phyloP scores from a whole-genome alignment of 441 rosid species.

The Theobroma grandiflorum region DNA sequence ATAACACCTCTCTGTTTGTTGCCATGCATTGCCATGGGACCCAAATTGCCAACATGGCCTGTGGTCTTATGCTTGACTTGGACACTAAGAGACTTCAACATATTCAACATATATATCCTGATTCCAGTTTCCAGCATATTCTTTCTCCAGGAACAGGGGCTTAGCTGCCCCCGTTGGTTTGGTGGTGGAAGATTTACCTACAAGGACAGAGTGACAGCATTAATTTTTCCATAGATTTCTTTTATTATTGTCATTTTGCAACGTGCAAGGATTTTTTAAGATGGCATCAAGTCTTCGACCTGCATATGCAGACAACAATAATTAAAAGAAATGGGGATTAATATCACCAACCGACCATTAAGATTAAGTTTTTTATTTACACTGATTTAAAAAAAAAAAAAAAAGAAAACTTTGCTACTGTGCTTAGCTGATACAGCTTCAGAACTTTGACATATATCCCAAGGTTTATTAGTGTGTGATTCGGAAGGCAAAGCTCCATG shows the following conservation, averaged over 20 bases:
- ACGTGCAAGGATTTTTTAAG: too few relatives aligned
- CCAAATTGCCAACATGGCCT: not conserved
- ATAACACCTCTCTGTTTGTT: not conserved
- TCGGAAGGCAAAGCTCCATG: too few relatives aligned
- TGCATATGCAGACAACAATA: too few relatives aligned
- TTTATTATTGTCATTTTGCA: not conserved
- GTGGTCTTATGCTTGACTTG: not conserved
- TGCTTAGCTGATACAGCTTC: too few relatives aligned
- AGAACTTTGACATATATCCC: too few relatives aligned
- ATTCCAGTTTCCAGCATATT: constrained; percentile 34
- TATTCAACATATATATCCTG: constrained; percentile 21
- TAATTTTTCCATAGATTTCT: not conserved
- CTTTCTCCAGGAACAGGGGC: constrained; percentile 40
- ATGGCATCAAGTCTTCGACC: too few relatives aligned
- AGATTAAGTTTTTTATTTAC: too few relatives aligned
- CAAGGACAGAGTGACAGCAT: not conserved
- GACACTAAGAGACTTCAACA: constrained; percentile 12
- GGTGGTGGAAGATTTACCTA: constrained; percentile 16
- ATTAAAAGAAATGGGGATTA: too few relatives aligned
- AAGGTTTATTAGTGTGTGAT: too few relatives aligned
- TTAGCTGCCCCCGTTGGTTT: constrained; percentile 30
- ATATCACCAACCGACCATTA: too few relatives aligned
- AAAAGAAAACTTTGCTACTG: too few relatives aligned
- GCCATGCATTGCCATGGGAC: not conserved
- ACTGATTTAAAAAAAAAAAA: too few relatives aligned